A percentile compares a stretch with the other conserved stretches of the same genome.
These are phyloP conservation scores for Rhodocollybia butyracea DNA, from an alignment of 768 basidiomycete species.

Conservation along the genomic window DNA sequence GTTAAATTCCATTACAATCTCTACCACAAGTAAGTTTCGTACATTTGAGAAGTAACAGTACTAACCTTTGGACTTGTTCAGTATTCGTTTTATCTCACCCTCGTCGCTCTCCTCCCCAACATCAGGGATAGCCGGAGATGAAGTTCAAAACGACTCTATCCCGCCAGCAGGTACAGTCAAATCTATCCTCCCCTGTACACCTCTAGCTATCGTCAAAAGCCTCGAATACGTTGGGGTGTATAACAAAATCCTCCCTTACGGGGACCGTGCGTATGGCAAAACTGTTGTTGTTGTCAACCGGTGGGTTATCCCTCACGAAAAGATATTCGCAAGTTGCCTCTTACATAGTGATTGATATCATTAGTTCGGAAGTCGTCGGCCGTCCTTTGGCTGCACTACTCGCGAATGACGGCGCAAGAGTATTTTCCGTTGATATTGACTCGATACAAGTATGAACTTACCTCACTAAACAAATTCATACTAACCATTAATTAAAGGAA, in stretches of 20 bases:
- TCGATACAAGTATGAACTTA: slow-evolving; percentile 62
- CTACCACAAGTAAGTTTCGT: slow-evolving; percentile 99
- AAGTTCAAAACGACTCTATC: slow-evolving; percentile 47
- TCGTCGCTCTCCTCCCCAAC: slow-evolving; percentile 56
- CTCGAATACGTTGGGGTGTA: slow-evolving; percentile 91
- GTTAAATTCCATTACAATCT: slow-evolving; percentile 95
- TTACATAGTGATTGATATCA: slow-evolving; percentile 4
- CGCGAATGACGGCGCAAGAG: slow-evolving; percentile 94
- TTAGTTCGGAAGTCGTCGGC: slow-evolving; percentile 95
- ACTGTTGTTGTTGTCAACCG: slow-evolving; percentile 94
- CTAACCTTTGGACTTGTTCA: slow-evolving; percentile 25
- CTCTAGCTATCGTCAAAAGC: slow-evolving; percentile 93
- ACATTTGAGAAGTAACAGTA: too few species aligned
- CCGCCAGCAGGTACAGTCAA: slow-evolving; percentile 88
- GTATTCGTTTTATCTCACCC: slow-evolving; percentile 91
- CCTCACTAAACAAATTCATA: not conserved
- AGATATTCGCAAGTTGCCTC: not conserved
- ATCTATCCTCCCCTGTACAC: slow-evolving; percentile 96
- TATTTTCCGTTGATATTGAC: slow-evolving; percentile 94
- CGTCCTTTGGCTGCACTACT: slow-evolving; percentile 93
- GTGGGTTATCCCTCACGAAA: slow-evolving; percentile 31
- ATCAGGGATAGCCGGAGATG: slow-evolving; percentile 25
- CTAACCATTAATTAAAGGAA: slow-evolving; percentile 43
- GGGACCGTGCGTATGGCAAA: slow-evolving; percentile 91
- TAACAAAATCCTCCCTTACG: slow-evolving; percentile 88